These are phyloP conservation scores for Radiomyces spectabilis DNA, from an alignment of 192 early-diverging fungal species.

Conservation along the genomic window DNA sequence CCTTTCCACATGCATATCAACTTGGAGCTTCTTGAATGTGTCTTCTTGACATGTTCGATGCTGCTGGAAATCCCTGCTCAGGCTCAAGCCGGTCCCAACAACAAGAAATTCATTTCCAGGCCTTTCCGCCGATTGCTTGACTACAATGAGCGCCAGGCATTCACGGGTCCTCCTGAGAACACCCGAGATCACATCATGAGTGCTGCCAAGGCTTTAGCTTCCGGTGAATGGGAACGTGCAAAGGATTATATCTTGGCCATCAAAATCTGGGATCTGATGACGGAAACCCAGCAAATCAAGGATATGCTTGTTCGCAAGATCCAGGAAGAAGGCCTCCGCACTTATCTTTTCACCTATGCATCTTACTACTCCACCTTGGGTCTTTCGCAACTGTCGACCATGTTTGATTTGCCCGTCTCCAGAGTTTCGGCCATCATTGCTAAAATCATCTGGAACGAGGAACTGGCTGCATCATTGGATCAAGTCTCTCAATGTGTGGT, in stretches of 20 bases:
- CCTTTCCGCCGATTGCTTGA: slow-evolving; percentile 91
- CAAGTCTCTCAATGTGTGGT: slow-evolving; percentile 74
- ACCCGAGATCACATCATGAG: slow-evolving; percentile 99
- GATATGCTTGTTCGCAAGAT: slow-evolving; percentile 85
- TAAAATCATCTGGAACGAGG: slow-evolving; percentile 92
- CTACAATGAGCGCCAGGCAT: slow-evolving; percentile 93
- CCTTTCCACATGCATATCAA: slow-evolving; percentile 99
- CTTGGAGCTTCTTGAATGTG: slow-evolving; percentile 95
- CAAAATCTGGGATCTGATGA: slow-evolving; percentile 95
- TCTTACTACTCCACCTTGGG: slow-evolving; percentile 86
- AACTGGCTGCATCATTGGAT: slow-evolving; percentile 84
- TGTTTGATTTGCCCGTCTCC: slow-evolving; percentile 75
- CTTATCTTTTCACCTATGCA: slow-evolving; percentile 91
- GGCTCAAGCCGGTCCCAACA: slow-evolving; percentile 63
- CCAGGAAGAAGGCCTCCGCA: slow-evolving; percentile 93
- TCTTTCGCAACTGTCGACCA: slow-evolving; percentile 69
- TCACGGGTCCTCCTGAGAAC: slow-evolving; percentile 96
- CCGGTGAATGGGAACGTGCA: slow-evolving; percentile 90
- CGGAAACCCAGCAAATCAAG: slow-evolving; percentile 77
- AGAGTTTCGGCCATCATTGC: slow-evolving; percentile 72
- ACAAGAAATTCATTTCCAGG: slow-evolving; percentile 77
- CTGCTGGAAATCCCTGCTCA: slow-evolving; percentile 96
- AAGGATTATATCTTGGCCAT: slow-evolving; percentile 80
- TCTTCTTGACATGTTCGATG: slow-evolving; percentile 93
- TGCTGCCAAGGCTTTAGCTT: slow-evolving; percentile 83